These are phyloP conservation scores for Odontarrhena argentea DNA, from an alignment of 345 rosid species.

Conservation along the genomic window DNA sequence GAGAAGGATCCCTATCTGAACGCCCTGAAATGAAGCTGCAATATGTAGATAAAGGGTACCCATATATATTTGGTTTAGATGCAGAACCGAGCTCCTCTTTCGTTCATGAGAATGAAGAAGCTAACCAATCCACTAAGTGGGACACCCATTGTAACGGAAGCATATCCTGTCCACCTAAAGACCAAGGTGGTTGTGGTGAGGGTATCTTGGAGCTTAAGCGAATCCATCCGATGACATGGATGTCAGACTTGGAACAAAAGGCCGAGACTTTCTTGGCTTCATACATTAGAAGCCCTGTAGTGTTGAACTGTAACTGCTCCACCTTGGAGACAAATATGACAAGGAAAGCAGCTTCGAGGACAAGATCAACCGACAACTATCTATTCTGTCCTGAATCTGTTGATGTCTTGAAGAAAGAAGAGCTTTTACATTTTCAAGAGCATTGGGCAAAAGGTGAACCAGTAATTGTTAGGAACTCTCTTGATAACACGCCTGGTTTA, in stretches of 20 bases:
- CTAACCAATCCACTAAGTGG: conserved; percentile 47
- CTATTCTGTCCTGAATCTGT: conserved; percentile 58
- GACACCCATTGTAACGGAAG: conserved; percentile 53
- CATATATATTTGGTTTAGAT: conserved; percentile 74
- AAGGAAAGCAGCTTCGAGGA: conserved; percentile 62
- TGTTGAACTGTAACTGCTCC: conserved; percentile 27
- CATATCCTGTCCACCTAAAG: conserved; percentile 64
- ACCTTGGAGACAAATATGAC: conserved; percentile 34
- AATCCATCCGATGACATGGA: conserved; percentile 54
- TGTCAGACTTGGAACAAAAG: conserved; percentile 51
- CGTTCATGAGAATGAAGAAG: conserved; percentile 34
- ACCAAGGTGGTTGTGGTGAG: conserved; percentile 79
- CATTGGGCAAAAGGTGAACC: conserved; percentile 90
- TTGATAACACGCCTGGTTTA: conserved; percentile 57
- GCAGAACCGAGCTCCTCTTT: conserved; percentile 33
- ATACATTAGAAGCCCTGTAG: conserved; percentile 26
- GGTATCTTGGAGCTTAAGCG: conserved; percentile 64
- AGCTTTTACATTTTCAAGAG: conserved; percentile 56
- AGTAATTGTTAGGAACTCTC: conserved; percentile 62
- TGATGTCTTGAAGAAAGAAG: conserved; percentile 46
- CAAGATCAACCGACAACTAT: conserved; percentile 57
- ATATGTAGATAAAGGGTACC: conserved; percentile 55
- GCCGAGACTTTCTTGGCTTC: conserved; percentile 44
- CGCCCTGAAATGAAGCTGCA: conserved; percentile 50
- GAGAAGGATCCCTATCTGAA: conserved; percentile 46